Base-by-base conservation (phyloP, 495 filamentous ascomycete genomes). In the Penicillium pulvis region DNA sequence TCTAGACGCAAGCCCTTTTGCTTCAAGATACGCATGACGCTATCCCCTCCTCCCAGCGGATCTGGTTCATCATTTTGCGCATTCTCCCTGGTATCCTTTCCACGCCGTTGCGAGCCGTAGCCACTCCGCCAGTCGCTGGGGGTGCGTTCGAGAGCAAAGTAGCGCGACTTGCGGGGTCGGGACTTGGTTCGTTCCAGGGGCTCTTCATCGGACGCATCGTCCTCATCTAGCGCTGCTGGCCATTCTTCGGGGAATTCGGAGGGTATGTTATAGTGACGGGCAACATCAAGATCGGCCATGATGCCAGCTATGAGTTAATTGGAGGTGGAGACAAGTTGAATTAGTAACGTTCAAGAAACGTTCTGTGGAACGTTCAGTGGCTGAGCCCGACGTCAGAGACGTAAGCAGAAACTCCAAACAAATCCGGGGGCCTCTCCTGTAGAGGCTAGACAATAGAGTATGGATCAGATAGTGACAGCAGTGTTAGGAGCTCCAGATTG, bases 1-100 rank as follows among this genome's bases (percentile, higher is more conserved):
- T 96, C 90, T n/a, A 96, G 79, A 0, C 87, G 86, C 33, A 97
- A 68, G 1, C 93, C 92, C 48, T 85, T 74, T 56, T 87, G 82
- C 65, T 86, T 87, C 36, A 98, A 76, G 11, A 90, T 80, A 60
- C 87, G 81, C 57, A 97, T 85, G n/a, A 98, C 92, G 65, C 90
- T 95, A 49, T 90, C 87, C 1, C 86, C 81, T 11, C 81, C 81
- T 1, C 94, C 94, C 44, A 98, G 73, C 2, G 94, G 92, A 70
- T 98, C 94, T 1, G 91, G 85, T 70, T 98, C 94, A 68, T 98
- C 94, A 62, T 86, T 85, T 67, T 91, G 90, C 17, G 92, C 88
- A 63, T 87, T 93, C 61, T 90, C 88, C 44, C 88, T 78, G 28
- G 82, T 83, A 65, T 87, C 83, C 36, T 79, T 83, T 17, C 83